Evolutionary conservation across 768 basidiomycete species (phyloP).

Genomic region (Termitomyces sp.): DNA sequence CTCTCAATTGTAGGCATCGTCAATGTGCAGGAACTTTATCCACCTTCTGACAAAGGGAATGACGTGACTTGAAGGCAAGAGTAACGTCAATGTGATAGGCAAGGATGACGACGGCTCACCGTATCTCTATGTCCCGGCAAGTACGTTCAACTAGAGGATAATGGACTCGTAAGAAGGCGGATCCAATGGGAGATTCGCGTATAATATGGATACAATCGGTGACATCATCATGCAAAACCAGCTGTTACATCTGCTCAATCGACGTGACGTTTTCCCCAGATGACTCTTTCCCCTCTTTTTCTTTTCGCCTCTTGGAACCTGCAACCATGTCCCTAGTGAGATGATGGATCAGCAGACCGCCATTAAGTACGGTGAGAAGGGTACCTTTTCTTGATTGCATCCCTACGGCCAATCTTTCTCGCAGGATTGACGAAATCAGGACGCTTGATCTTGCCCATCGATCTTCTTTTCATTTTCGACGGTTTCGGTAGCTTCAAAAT

Average conservation of each 20-base stretch:
- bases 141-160: too few species aligned
- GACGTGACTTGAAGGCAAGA: too few species aligned
- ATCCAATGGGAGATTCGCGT: too few species aligned
- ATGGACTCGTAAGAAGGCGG: too few species aligned
- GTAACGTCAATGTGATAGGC: too few species aligned
- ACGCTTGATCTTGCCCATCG: constrained; percentile 83
- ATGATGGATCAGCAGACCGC: constrained; percentile 1
- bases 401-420: constrained; percentile 60
- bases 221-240: too few species aligned
- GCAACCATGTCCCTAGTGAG: constrained; percentile 72
- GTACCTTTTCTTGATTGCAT: constrained; percentile 73
- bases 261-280: not conserved
- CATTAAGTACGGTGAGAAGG: constrained; percentile 9
- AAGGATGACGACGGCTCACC: not conserved
- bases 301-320: constrained; percentile 66
- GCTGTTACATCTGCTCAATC: not conserved
- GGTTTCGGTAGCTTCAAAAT: constrained; percentile 94
- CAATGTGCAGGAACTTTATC: too few species aligned
- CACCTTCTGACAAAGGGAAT: too few species aligned
- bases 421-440: constrained; percentile 72
- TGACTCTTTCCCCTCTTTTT: constrained; percentile 23
- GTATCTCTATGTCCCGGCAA: too few species aligned
- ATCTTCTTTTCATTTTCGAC: constrained; percentile 79
- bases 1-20: too few species aligned
- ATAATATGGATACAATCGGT: too few species aligned